Conservation (phyloP, 2,329 filamentous ascomycete species). For the Pseudogymnoascus sp. region DNA sequence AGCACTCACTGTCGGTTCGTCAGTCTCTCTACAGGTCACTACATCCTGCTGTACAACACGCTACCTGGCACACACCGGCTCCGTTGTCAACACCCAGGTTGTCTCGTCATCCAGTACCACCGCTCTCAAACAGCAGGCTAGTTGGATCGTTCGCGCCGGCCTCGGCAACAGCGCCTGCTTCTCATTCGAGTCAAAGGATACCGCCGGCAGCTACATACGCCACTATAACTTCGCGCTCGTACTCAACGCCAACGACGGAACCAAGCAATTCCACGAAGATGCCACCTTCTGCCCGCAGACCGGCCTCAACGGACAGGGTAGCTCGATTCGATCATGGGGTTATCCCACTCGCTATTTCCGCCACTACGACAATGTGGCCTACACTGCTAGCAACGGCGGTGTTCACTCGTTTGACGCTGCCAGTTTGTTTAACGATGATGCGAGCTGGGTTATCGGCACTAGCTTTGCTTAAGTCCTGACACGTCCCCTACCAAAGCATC, state of each 20-base stretch:
- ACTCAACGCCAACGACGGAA: constrained; percentile 43
- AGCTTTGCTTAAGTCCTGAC: constrained; percentile 35
- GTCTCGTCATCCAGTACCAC: constrained; percentile 43
- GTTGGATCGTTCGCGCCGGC: constrained; percentile 46
- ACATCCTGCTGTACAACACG: constrained; percentile 45
- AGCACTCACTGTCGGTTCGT: constrained; percentile 39
- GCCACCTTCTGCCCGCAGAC: constrained; percentile 53
- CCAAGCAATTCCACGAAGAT: constrained; percentile 51
- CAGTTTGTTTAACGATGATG: constrained; percentile 44
- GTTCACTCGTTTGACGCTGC: constrained; percentile 46
- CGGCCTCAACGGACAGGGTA: constrained; percentile 43
- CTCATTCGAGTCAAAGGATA: constrained; percentile 54
- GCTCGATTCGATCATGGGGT: constrained; percentile 48
- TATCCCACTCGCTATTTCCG: constrained; percentile 53
- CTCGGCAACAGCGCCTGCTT: constrained; percentile 49
- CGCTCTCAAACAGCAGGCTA: constrained; percentile 43
- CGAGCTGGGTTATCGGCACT: constrained; percentile 40
- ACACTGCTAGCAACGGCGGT: constrained; percentile 47
- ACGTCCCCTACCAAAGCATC: neutral
- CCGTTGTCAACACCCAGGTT: constrained; percentile 46
- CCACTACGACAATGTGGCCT: constrained; percentile 41
- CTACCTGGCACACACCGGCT: constrained; percentile 46
- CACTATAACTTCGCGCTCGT: constrained; percentile 46
- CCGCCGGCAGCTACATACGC: constrained; percentile 49
- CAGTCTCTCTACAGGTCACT: constrained; percentile 47